Evolutionary conservation across 306 rosid species (phyloP).

Genomic region (Acacia confusa): DNA sequence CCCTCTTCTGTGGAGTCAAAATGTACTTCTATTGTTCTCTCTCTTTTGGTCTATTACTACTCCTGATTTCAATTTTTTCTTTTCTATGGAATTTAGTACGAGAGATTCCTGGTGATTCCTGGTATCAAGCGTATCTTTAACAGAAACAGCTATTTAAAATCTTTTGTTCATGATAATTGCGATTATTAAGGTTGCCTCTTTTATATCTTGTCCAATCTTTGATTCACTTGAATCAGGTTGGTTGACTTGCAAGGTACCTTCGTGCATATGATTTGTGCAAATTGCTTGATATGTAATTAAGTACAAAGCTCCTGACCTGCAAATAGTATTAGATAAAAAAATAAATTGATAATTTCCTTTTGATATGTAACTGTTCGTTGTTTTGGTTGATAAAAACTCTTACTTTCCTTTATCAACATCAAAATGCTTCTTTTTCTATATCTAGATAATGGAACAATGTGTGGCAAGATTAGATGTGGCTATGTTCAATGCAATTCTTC

Average conservation of each 20-base stretch:
- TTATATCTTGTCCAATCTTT: neutral
- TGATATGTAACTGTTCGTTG: neutral
- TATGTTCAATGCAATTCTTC: constrained; percentile 91
- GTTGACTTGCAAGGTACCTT: neutral
- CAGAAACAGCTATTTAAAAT: neutral
- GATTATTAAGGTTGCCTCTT: neutral
- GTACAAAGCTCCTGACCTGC: neutral
- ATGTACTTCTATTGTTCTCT: neutral
- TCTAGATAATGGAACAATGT: constrained; percentile 83
- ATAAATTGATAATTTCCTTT: too few relatives aligned
- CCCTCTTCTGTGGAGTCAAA: neutral
- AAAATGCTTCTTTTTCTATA: constrained; percentile 20
- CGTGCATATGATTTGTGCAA: neutral
- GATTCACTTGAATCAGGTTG: neutral
- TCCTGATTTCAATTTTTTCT: neutral
- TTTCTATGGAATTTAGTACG: neutral
- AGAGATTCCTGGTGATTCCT: neutral
- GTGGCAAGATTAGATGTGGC: constrained; percentile 87
- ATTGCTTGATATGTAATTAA: neutral
- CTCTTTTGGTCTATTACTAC: neutral
- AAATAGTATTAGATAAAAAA: neutral
- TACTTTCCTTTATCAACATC: neutral
- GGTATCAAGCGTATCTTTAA: neutral
- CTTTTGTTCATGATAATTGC: neutral
- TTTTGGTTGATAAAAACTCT: constrained; percentile 8